These are phyloP conservation scores for Leptosphaerulina australis DNA, from an alignment of 2,329 filamentous ascomycete genomes.

Conservation along the genomic window DNA sequence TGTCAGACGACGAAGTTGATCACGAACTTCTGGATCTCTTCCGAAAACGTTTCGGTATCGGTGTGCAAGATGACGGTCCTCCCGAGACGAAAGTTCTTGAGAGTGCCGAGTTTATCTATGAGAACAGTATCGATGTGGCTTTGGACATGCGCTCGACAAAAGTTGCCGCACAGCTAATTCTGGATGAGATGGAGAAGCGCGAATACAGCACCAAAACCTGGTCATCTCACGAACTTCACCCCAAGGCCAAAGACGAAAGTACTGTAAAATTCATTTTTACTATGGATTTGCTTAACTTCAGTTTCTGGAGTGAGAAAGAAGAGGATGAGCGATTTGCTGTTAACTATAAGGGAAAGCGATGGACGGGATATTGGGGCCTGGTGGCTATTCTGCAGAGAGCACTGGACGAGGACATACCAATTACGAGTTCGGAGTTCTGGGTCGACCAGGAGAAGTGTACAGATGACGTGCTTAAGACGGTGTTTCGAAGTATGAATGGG, in stretches of 20 bases:
- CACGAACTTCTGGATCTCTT: conserved; percentile 85
- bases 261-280: conserved; percentile 94
- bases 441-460: conserved; percentile 75
- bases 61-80: conserved; percentile 59
- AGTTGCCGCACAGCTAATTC: conserved; percentile 78
- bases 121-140: conserved; percentile 92
- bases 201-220: conserved; percentile 84
- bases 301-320: conserved; percentile 82
- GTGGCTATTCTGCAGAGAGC: conserved; percentile 87
- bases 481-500: conserved; percentile 85
- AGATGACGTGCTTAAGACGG: conserved; percentile 71
- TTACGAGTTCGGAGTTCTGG: conserved; percentile 90
- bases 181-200: conserved; percentile 80
- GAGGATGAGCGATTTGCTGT: conserved; percentile 80
- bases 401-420: conserved; percentile 86
- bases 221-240: conserved; percentile 88
- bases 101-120: conserved; percentile 82
- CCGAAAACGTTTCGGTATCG: conserved; percentile 74
- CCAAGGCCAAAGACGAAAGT: conserved; percentile 76
- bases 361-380: conserved; percentile 96
- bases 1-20: conserved; percentile 93
- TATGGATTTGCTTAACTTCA: conserved; percentile 97
- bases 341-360: conserved; percentile 77
- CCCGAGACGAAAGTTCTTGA: conserved; percentile 83
- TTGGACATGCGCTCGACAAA: conserved; percentile 84